Base-by-base conservation (phyloP, 2,329 filamentous ascomycete genomes). In the Leptosphaerulina australis region DNA sequence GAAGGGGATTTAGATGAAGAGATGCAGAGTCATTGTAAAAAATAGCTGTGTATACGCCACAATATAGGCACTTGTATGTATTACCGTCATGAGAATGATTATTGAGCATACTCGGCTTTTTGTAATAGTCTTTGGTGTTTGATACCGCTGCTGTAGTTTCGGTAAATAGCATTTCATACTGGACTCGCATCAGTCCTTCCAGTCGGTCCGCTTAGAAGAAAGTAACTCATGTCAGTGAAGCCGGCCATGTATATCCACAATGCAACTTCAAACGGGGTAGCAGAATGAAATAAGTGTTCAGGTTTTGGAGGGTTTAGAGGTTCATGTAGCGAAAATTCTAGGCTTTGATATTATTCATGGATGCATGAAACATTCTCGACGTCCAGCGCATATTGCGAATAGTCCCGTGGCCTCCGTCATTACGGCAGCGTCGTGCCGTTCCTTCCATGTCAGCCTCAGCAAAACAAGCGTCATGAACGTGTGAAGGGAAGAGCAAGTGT, bases 11-110 rank as follows among this genome's bases (percentile, higher is more conserved):
- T 18, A 20, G 9, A 15, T 25, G 22, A 38, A 30, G 15, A 20
- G 20, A 20, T 9, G n/a, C 5, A 18, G 12, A 33, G 29, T 31
- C 22, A 34, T 33, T 60, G 59, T 63, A 59, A 61, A n/a, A 41
- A 37, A 50, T 56, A 56, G 44, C 24, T 26, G 22, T 54, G 53
- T 49, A 53, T 35, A 35, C 43, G 41, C 41, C 41, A 28, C 14
- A 18, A 43, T 21, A 46, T 36, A 41, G 48, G 48, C 43, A 11
- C 35, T 25, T 33, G 48, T 46, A 51, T 46, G 43, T 33, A 46
- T 41, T 12, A 28, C 22, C 40, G 34, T 50, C 40, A 29, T 12
- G 17, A 10, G 4, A 14, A 15, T 10, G 26, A 28, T 21, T 21
- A 33, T n/a, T n/a, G n/a, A n/a, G n/a, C n/a, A n/a, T n/a, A n/a